Evolutionary conservation across 2,329 filamentous ascomycete genomes (phyloP), one percentile per base, ranked within the genome.

Genomic region (Paradendryphiella salina): DNA sequence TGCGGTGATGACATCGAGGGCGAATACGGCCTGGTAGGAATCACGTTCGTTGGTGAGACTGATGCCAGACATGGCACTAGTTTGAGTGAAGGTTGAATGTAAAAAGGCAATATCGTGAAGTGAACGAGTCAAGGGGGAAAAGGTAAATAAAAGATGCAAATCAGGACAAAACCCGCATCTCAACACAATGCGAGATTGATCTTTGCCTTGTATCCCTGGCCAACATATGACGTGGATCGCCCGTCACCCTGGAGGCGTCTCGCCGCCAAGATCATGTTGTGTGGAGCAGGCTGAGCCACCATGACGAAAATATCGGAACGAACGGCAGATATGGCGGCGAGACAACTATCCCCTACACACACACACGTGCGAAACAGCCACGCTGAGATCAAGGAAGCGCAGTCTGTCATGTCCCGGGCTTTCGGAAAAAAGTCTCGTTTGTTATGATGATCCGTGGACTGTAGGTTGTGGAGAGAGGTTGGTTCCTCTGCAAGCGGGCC

Each of bases 11-110:
- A 46, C 34, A 26, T 51, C 49, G 37, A 51, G 49, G 20, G 49
- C 42, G 31, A 51, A 51, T 1, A 51, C 37, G n/a, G 49, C 49
- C 28, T 46, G 42, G 13, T 46, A 51, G 0, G 49, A 51, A n/a
- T 23, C 17, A 15, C 36, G 32, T 33, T 51, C 32, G 18, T 33
- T 11, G 7, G 42, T 46, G 13, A 51, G 32, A n/a, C 40, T 33
- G 21, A 41, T 36, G 17, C 11, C 15, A n/a, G 49, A 46, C 49
- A 51, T 51, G 13, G 23, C 40, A 31, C 10, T 18, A 3, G 5
- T 15, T 15, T 38, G 1, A 5, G 26, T 7, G 26, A 26, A 26
- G 8, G 6, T 3, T 26, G 2, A 9, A 26, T 2, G 1, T 3
- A 26, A 9, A 6, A 26, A 26, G 23, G 23, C 10, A 9, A 9